phyloP scores from a whole-genome alignment of 2,329 filamentous ascomycete species.

The Aspergillus tubingensis region DNA sequence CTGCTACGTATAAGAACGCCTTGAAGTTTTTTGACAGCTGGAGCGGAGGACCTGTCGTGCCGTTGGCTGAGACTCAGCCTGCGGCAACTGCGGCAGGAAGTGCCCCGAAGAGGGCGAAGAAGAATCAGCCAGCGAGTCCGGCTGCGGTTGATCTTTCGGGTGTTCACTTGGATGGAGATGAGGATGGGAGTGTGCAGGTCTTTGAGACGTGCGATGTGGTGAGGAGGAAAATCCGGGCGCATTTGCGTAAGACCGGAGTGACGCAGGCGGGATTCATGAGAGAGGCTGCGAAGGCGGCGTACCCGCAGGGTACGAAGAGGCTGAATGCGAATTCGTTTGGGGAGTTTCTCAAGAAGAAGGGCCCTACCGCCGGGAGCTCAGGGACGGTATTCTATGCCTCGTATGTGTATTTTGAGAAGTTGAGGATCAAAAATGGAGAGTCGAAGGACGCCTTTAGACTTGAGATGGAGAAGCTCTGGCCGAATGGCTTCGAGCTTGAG shows the following conservation, averaged over 20 bases:
- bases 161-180: slow-evolving; percentile 53
- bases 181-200: slow-evolving; percentile 48
- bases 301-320: slow-evolving; percentile 42
- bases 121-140: slow-evolving; percentile 14
- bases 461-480: slow-evolving; percentile 53
- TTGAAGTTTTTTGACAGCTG: slow-evolving; percentile 53
- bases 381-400: slow-evolving; percentile 55
- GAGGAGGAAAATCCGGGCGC: slow-evolving; percentile 57
- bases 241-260: slow-evolving; percentile 51
- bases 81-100: not conserved
- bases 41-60: slow-evolving; percentile 51
- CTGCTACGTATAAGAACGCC: slow-evolving; percentile 30
- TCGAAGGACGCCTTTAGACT: slow-evolving; percentile 54
- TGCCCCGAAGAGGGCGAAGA: slow-evolving; percentile 2
- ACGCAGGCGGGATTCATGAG: slow-evolving; percentile 57
- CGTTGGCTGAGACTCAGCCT: slow-evolving; percentile 3
- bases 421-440: slow-evolving; percentile 54
- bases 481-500: slow-evolving; percentile 13
- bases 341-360: slow-evolving; percentile 55
- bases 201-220: slow-evolving; percentile 62
- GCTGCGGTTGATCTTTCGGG: slow-evolving; percentile 42
- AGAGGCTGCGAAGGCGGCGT: slow-evolving; percentile 47
- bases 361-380: slow-evolving; percentile 51
- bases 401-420: slow-evolving; percentile 64
- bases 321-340: slow-evolving; percentile 40